Percentiles rank a stretch among this genome's conserved stretches.
Evolutionary conservation across 257 asterid species (phyloP).

Genomic region (Solanum dulcamara): DNA sequence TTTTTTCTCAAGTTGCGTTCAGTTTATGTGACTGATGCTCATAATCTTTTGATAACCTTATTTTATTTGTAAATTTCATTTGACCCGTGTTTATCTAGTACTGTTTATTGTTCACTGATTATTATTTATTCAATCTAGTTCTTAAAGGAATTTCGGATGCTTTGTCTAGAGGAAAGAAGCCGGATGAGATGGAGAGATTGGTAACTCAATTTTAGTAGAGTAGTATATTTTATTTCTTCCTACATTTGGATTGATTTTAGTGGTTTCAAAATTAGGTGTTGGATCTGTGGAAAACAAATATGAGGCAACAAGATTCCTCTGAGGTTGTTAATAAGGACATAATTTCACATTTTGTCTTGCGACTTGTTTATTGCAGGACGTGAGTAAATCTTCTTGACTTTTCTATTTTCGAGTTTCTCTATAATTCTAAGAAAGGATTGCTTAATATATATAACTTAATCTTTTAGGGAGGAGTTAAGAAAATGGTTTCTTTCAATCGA

Average conservation of each 20-base stretch:
- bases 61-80: background rate
- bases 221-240: background rate
- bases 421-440: background rate
- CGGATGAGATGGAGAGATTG: conserved; percentile 63
- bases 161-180: conserved; percentile 72
- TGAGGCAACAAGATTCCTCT: conserved; percentile 55
- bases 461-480: conserved; percentile 68
- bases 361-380: conserved; percentile 96
- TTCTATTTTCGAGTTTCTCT: background rate
- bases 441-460: background rate
- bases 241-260: background rate
- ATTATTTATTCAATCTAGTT: conserved; percentile 35
- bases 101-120: too few species aligned
- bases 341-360: conserved; percentile 86
- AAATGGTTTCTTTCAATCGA: conserved; percentile 92
- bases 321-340: conserved; percentile 64
- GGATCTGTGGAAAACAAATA: conserved; percentile 52
- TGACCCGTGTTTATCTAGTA: background rate
- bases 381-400: conserved; percentile 12
- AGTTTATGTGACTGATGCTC: too few species aligned
- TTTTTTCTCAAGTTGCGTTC: too few species aligned
- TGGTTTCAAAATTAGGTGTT: conserved; percentile 20
- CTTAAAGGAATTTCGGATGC: conserved; percentile 85
- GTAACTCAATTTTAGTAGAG: conserved; percentile 5
- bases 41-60: background rate